Evolutionary conservation across 805 yeast species (phyloP).

Genomic region (Candida insectalens): DNA sequence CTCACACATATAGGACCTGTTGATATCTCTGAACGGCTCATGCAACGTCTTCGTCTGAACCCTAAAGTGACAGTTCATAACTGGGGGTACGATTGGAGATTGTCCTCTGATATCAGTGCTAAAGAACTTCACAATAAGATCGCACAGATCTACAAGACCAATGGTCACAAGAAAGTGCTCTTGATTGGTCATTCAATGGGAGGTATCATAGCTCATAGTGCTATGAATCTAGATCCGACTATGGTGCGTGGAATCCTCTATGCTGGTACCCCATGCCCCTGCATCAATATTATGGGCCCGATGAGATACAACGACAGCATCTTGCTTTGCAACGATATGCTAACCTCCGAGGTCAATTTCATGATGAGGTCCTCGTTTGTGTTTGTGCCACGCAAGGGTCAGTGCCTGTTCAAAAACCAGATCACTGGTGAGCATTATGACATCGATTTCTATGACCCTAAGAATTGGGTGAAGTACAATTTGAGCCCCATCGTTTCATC

Average conservation of each 20-base stretch:
- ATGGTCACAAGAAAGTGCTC: constrained; percentile 48
- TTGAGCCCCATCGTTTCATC: constrained; percentile 63
- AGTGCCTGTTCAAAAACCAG: constrained; percentile 60
- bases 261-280: constrained; percentile 77
- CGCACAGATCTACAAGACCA: constrained; percentile 29
- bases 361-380: constrained; percentile 80
- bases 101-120: constrained; percentile 51
- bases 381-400: constrained; percentile 74
- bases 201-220: constrained; percentile 76
- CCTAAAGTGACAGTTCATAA: constrained; percentile 55
- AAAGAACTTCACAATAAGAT: constrained; percentile 42
- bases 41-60: constrained; percentile 41
- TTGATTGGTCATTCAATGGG: constrained; percentile 94
- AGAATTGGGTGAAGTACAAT: constrained; percentile 70
- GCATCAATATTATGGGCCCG: constrained; percentile 83
- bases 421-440: constrained; percentile 48
- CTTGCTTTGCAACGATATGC: constrained; percentile 58
- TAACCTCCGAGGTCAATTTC: constrained; percentile 76
- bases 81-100: constrained; percentile 93
- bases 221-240: constrained; percentile 56
- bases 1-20: constrained; percentile 80
- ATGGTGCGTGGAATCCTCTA: constrained; percentile 69
- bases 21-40: constrained; percentile 59
- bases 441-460: constrained; percentile 71
- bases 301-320: constrained; percentile 75